Evolutionary conservation across 768 basidiomycete genomes (phyloP).

Genomic region (Tephrocybe sp.): DNA sequence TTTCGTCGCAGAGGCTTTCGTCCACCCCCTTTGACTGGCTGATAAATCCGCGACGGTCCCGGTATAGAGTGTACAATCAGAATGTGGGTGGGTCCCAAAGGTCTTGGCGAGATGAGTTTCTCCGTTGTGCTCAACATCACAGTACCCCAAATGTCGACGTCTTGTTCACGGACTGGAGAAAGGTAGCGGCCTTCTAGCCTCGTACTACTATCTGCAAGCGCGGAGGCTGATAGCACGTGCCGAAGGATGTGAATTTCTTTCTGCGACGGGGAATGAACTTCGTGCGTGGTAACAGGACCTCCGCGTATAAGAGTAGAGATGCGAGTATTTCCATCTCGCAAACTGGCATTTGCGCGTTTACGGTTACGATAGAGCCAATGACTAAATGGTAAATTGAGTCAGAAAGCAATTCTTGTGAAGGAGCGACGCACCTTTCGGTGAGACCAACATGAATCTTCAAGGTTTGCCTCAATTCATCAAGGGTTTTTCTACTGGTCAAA

Average conservation of each 20-base stretch:
- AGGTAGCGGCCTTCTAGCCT: constrained; percentile 18
- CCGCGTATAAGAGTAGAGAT: constrained; percentile 23
- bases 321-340: constrained; percentile 25
- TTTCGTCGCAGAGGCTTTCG: neutral
- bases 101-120: constrained; percentile 34
- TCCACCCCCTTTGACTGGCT: constrained; percentile 1
- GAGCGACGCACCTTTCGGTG: constrained; percentile 17
- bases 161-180: constrained; percentile 8
- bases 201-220: too few relatives aligned
- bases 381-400: constrained; percentile 14
- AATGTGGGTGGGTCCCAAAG: constrained; percentile 36
- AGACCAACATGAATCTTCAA: constrained; percentile 28
- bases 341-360: constrained; percentile 21
- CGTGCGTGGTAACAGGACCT: neutral
- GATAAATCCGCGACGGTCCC: constrained; percentile 3
- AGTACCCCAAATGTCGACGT: constrained; percentile 24
- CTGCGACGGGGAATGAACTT: constrained; percentile 6
- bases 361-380: constrained; percentile 33
- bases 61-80: constrained; percentile 23
- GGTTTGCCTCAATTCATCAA: constrained; percentile 28
- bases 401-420: neutral
- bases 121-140: constrained; percentile 26
- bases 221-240: constrained; percentile 27
- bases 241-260: constrained; percentile 19
- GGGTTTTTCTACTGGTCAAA: constrained; percentile 22